Conservation (phyloP, 2,329 filamentous ascomycete species). For the Curvularia sp. region DNA sequence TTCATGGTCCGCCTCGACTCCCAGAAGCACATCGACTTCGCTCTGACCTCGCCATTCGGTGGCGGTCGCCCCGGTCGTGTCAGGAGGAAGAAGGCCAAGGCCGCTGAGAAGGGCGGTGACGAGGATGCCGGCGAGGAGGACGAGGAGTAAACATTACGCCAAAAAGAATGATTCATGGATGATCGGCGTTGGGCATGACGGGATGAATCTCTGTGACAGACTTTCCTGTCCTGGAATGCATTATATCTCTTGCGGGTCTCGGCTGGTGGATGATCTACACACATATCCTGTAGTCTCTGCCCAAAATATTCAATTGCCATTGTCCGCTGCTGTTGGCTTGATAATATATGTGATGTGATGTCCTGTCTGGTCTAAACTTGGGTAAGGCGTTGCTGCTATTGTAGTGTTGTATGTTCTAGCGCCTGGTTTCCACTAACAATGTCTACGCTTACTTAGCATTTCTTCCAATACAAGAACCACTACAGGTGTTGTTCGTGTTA, state of each 20-base stretch:
- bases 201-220: constrained; percentile 43
- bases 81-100: constrained; percentile 99
- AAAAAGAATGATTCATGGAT: constrained; percentile 45
- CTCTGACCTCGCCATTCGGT: constrained; percentile 96
- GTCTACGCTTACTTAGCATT: not conserved
- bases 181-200: constrained; percentile 49
- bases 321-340: constrained; percentile 21
- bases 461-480: not conserved
- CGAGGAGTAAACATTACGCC: constrained; percentile 62
- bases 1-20: constrained; percentile 99
- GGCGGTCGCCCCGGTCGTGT: constrained; percentile 97
- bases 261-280: constrained; percentile 40
- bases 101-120: constrained; percentile 83
- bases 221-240: constrained; percentile 39
- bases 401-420: not conserved
- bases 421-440: not conserved
- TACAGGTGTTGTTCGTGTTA: no score
- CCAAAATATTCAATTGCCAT: constrained; percentile 47
- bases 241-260: constrained; percentile 42
- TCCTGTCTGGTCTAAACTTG: not conserved
- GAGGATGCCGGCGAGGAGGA: constrained; percentile 90
- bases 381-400: not conserved
- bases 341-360: constrained; percentile 3
- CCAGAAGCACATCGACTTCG: constrained; percentile 99
- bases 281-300: constrained; percentile 40